These are phyloP conservation scores for Ilyonectria robusta DNA, from an alignment of 2,329 filamentous ascomycete species.

Conservation along the genomic window DNA sequence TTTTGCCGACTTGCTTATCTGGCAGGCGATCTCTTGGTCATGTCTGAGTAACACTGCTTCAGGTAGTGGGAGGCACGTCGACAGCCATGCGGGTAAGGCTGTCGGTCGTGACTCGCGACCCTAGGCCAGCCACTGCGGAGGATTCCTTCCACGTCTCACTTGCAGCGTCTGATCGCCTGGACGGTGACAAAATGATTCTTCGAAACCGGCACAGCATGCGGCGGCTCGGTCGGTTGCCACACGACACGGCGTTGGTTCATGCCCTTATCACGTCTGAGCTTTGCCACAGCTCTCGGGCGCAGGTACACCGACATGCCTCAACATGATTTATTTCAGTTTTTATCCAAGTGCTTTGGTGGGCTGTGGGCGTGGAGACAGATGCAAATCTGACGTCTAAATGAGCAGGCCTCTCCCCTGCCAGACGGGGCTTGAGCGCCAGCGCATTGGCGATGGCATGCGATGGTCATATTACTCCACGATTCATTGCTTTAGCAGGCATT, in stretches of 20 bases:
- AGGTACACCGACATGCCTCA: not conserved
- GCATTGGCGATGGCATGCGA: not conserved
- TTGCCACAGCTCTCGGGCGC: constrained; percentile 3
- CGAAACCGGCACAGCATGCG: not conserved
- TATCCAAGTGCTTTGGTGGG: constrained; percentile 1
- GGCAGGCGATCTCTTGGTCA: not conserved
- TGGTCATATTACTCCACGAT: constrained; percentile 20
- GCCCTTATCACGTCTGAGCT: not conserved
- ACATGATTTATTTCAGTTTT: not conserved
- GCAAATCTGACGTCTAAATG: constrained; percentile 21
- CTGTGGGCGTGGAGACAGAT: not conserved
- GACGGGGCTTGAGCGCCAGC: not conserved
- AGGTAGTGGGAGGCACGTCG: not conserved
- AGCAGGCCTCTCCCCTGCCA: constrained; percentile 28
- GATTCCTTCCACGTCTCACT: not conserved
- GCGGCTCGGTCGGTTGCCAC: not conserved
- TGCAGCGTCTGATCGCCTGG: constrained; percentile 14
- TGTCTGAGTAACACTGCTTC: not conserved
- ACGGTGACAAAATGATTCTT: not conserved
- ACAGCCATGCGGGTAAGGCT: not conserved
- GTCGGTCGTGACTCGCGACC: not conserved
- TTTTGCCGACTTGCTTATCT: constrained; percentile 6
- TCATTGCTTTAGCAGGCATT: constrained; percentile 12
- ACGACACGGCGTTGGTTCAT: not conserved
- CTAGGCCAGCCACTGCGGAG: not conserved